These are phyloP conservation scores for Diaporthe capsici DNA, from an alignment of 2,329 filamentous ascomycete genomes.

Conservation along the genomic window DNA sequence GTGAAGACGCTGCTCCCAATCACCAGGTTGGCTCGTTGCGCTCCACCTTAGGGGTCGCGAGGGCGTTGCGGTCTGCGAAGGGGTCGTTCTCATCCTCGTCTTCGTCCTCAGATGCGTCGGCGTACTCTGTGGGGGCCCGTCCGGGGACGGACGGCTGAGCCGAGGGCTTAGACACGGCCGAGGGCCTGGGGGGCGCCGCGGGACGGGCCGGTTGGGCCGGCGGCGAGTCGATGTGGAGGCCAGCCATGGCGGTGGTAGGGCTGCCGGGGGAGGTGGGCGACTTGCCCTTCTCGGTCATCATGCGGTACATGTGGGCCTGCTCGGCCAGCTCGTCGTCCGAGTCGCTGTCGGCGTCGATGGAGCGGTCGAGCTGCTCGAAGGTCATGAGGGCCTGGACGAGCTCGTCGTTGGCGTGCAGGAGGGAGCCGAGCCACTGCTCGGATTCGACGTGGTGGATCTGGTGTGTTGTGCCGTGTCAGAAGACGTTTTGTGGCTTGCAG, in stretches of 20 bases:
- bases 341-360: slow-evolving; percentile 82
- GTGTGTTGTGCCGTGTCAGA: background rate
- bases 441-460: slow-evolving; percentile 90
- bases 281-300: slow-evolving; percentile 67
- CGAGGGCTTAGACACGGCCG: slow-evolving; percentile 63
- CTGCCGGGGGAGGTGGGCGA: slow-evolving; percentile 60
- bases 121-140: slow-evolving; percentile 65
- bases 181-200: slow-evolving; percentile 62
- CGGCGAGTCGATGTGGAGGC: slow-evolving; percentile 58
- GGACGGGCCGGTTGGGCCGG: slow-evolving; percentile 56
- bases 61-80: slow-evolving; percentile 86
- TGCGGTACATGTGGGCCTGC: slow-evolving; percentile 75
- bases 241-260: slow-evolving; percentile 59
- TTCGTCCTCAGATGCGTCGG: slow-evolving; percentile 62
- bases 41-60: slow-evolving; percentile 59
- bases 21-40: slow-evolving; percentile 54
- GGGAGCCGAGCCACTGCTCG: slow-evolving; percentile 90
- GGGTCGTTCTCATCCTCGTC: slow-evolving; percentile 89
- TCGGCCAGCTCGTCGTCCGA: slow-evolving; percentile 78
- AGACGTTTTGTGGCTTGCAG: background rate
- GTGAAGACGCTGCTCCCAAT: slow-evolving; percentile 11
- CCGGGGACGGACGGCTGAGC: slow-evolving; percentile 62
- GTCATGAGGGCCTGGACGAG: slow-evolving; percentile 94
- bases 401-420: slow-evolving; percentile 95
- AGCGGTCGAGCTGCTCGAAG: slow-evolving; percentile 92